These are phyloP conservation scores for Macrotyloma uniflorum DNA, from an alignment of 306 rosid species.

Conservation along the genomic window DNA sequence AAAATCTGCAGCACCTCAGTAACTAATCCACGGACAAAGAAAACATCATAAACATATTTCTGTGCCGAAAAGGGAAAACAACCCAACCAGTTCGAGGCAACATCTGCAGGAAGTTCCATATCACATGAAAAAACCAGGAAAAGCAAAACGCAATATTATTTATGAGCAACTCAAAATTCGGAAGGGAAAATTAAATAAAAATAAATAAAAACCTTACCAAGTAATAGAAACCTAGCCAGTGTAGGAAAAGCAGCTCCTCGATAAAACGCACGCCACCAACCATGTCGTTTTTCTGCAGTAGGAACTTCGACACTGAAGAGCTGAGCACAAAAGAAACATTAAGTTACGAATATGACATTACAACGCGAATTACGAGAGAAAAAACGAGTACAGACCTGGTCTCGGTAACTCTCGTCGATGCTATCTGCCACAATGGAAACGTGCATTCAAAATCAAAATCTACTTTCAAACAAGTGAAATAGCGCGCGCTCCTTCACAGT, in stretches of 20 bases:
- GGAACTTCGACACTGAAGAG: constrained; percentile 49
- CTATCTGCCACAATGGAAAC: constrained; percentile 56
- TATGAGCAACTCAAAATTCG: not conserved
- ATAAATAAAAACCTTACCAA: constrained; percentile 51
- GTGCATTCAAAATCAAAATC: constrained; percentile 12
- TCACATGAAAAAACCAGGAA: constrained; percentile 19
- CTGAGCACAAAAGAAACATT: constrained; percentile 42
- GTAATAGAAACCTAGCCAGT: constrained; percentile 70
- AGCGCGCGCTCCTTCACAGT: not conserved
- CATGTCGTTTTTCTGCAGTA: constrained; percentile 59
- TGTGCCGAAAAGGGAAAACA: constrained; percentile 76
- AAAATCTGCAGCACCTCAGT: constrained; percentile 80
- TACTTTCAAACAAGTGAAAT: not conserved
- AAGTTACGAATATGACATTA: constrained; percentile 4
- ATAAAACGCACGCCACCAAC: constrained; percentile 74
- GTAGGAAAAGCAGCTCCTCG: constrained; percentile 73
- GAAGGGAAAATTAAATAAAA: not conserved
- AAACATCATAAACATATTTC: constrained; percentile 73
- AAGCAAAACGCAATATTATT: constrained; percentile 20
- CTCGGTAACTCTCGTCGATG: constrained; percentile 58
- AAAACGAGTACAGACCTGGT: constrained; percentile 63
- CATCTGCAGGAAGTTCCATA: constrained; percentile 64
- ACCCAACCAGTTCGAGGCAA: constrained; percentile 85
- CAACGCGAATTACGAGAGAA: not conserved
- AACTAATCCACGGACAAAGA: constrained; percentile 68